phyloP scores from a whole-genome alignment of 1,284 basidiomycete species.

The Neotropicomus parvogracilis region DNA sequence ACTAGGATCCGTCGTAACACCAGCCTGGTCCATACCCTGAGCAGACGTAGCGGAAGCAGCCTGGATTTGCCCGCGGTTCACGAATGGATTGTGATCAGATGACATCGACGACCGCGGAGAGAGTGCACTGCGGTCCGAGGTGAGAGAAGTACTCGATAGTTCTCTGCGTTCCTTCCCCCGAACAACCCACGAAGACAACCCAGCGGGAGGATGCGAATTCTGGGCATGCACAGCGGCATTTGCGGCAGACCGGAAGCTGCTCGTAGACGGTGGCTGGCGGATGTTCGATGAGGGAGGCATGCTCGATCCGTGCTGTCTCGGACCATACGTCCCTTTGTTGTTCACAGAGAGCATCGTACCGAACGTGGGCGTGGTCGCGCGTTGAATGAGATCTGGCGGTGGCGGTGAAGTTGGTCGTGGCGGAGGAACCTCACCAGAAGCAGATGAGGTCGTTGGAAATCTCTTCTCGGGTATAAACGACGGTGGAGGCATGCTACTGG shows the following conservation, averaged over 20 bases:
- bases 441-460: constrained; percentile 48
- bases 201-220: constrained; percentile 39
- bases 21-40: constrained; percentile 24
- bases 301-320: constrained; percentile 61
- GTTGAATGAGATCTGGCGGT: constrained; percentile 81
- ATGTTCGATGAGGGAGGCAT: constrained; percentile 64
- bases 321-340: constrained; percentile 42
- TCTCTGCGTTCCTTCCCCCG: constrained; percentile 51
- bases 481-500: constrained; percentile 69
- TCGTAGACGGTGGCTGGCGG: constrained; percentile 72
- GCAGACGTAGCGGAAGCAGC: constrained; percentile 39
- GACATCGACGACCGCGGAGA: constrained; percentile 77
- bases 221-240: constrained; percentile 53
- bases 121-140: constrained; percentile 58
- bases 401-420: constrained; percentile 86
- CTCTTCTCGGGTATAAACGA: constrained; percentile 69
- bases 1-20: constrained; percentile 69
- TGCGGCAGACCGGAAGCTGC: constrained; percentile 73
- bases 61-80: constrained; percentile 37
- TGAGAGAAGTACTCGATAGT: constrained; percentile 60
- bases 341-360: constrained; percentile 61
- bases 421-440: constrained; percentile 59
- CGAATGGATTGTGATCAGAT: constrained; percentile 58
- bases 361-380: constrained; percentile 80
- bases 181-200: constrained; percentile 43